phyloP scores from a whole-genome alignment of 495 filamentous ascomycete genomes.

The Aspergillus biplanus region DNA sequence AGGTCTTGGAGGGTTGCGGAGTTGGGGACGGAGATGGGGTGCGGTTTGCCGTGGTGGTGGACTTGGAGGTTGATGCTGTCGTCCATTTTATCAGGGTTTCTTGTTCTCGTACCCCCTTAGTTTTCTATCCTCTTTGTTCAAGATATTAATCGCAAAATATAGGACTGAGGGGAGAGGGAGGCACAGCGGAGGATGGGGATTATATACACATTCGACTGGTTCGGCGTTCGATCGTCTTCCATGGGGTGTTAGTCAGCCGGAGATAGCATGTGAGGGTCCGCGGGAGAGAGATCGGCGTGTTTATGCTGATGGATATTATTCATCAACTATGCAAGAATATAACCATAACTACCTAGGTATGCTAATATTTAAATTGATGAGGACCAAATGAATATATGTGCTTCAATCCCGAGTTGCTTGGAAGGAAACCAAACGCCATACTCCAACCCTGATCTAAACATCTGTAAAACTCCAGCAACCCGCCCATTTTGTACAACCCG shows the following conservation, averaged over 20 bases:
- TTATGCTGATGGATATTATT: neutral
- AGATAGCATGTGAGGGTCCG: neutral
- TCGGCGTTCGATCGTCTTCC: conserved; percentile 17
- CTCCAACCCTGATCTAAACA: conserved; percentile 1
- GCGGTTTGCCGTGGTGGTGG: conserved; percentile 68
- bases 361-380: no score
- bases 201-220: neutral
- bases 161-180: no score
- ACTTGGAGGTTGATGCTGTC: conserved; percentile 49
- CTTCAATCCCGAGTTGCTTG: neutral
- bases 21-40: conserved; percentile 67
- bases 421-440: neutral
- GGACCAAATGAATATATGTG: no score
- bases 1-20: conserved; percentile 78
- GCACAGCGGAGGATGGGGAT: neutral
- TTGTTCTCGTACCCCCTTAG: neutral
- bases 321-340: neutral
- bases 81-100: conserved; percentile 11
- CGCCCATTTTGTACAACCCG: neutral
- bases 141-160: no score
- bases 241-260: conserved; percentile 19
- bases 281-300: neutral
- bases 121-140: neutral
- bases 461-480: neutral
- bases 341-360: no score